These are phyloP conservation scores for Teratosphaeria destructans DNA, from an alignment of 2,329 filamentous ascomycete species.

Conservation along the genomic window DNA sequence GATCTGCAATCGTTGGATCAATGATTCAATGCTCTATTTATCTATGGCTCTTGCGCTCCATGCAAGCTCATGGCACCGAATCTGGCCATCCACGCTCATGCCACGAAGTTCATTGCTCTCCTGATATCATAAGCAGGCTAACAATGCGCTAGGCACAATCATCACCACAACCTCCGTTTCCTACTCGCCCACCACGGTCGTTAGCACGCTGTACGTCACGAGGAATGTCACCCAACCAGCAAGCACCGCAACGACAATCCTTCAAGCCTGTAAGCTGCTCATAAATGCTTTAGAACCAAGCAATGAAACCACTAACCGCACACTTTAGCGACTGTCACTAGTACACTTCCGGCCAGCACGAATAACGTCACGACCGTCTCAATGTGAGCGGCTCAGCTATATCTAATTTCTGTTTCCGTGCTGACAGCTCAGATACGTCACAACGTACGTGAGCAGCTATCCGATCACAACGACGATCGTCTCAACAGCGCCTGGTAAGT, in stretches of 20 bases:
- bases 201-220: not conserved
- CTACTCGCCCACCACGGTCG: not conserved
- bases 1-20: too few relatives aligned
- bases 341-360: not conserved
- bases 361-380: not conserved
- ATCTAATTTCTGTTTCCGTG: not conserved
- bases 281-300: not conserved
- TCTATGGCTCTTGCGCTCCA: too few relatives aligned
- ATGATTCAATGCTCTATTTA: too few relatives aligned
- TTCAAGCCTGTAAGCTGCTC: not conserved
- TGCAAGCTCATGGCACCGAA: too few relatives aligned
- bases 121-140: not conserved
- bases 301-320: not conserved
- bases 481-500: not conserved
- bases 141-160: not conserved
- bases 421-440: not conserved
- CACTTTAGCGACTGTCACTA: not conserved
- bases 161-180: not conserved
- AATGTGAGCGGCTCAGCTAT: not conserved
- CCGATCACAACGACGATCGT: not conserved
- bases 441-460: not conserved
- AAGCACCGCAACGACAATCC: not conserved
- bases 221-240: not conserved
- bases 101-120: too few relatives aligned
- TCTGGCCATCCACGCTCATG: too few relatives aligned